Evolutionary conservation across 768 basidiomycete genomes (phyloP).

Genomic region (Pulveroboletus ravenelii): DNA sequence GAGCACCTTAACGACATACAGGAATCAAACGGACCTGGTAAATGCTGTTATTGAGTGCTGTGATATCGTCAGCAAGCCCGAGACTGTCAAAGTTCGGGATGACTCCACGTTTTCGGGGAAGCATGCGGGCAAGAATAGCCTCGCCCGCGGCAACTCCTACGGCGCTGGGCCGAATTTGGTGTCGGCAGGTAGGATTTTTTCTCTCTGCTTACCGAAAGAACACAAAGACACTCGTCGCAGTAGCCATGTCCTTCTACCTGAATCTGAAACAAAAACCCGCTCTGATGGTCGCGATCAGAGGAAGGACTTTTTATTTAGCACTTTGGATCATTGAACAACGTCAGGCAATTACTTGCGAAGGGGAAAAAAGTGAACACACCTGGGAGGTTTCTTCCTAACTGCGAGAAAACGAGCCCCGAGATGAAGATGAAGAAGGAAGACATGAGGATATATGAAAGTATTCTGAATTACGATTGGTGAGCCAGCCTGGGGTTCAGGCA

Average conservation of each 20-base stretch:
- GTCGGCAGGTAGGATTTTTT: no score
- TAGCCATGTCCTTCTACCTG: constrained; percentile 79
- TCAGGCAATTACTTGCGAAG: background rate
- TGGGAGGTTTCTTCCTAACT: constrained; percentile 56
- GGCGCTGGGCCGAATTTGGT: constrained; percentile 28
- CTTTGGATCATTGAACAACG: constrained; percentile 32
- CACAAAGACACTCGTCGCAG: constrained; percentile 66
- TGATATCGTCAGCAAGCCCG: constrained; percentile 32
- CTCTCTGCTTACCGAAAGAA: constrained; percentile 50
- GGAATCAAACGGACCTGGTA: constrained; percentile 32
- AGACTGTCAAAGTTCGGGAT: constrained; percentile 30
- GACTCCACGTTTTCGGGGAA: constrained; percentile 30
- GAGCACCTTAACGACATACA: constrained; percentile 2
- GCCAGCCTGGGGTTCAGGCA: background rate
- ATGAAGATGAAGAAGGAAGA: constrained; percentile 47
- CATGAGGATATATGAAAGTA: constrained; percentile 67
- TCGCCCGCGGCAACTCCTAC: constrained; percentile 66
- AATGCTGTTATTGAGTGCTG: constrained; percentile 44
- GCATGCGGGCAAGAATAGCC: no score
- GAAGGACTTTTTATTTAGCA: constrained; percentile 57
- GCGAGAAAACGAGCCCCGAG: constrained; percentile 56
- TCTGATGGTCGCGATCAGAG: constrained; percentile 62
- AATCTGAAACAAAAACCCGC: constrained; percentile 60
- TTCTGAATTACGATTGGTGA: constrained; percentile 35
- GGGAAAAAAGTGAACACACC: no score